phyloP scores from a whole-genome alignment of 495 filamentous ascomycete species.

The Aspergillus bridgeri region DNA sequence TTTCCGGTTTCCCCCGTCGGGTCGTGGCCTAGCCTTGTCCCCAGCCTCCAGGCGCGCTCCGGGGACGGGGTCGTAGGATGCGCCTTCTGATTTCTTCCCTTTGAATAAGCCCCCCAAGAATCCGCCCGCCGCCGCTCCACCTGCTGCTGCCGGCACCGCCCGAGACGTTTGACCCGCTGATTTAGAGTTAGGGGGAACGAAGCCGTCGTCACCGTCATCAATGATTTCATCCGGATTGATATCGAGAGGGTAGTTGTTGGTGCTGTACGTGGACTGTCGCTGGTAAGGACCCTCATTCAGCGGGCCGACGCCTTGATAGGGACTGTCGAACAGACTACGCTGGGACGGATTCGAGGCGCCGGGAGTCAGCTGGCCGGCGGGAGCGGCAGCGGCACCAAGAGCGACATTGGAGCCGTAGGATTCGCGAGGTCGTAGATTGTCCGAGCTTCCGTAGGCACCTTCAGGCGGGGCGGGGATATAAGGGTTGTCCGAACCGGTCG shows the following conservation, averaged over 20 bases:
- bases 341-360: slow-evolving; percentile 25
- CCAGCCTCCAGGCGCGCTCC: slow-evolving; percentile 27
- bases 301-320: slow-evolving; percentile 29
- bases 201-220: slow-evolving; percentile 83
- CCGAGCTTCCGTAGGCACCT: slow-evolving; percentile 19
- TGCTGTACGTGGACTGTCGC: slow-evolving; percentile 57
- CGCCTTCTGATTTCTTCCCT: slow-evolving; percentile 38
- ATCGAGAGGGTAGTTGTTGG: slow-evolving; percentile 43
- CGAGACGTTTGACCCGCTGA: slow-evolving; percentile 40
- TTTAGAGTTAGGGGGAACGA: slow-evolving; percentile 47
- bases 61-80: slow-evolving; percentile 53
- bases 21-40: slow-evolving; percentile 49
- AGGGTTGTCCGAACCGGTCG: slow-evolving; percentile 42
- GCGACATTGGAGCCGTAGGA: slow-evolving; percentile 41
- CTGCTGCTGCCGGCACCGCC: slow-evolving; percentile 45
- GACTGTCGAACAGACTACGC: slow-evolving; percentile 29
- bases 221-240: slow-evolving; percentile 78
- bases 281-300: slow-evolving; percentile 56
- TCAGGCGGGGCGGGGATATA: slow-evolving; percentile 38
- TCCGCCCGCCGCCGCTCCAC: slow-evolving; percentile 54
- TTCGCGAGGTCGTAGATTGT: slow-evolving; percentile 28
- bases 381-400: slow-evolving; percentile 31
- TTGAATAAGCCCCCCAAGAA: slow-evolving; percentile 40
- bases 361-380: slow-evolving; percentile 37
- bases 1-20: slow-evolving; percentile 63